These are phyloP conservation scores for Umbilicaria muhlenbergii DNA, from an alignment of 495 filamentous ascomycete species.

Conservation along the genomic window DNA sequence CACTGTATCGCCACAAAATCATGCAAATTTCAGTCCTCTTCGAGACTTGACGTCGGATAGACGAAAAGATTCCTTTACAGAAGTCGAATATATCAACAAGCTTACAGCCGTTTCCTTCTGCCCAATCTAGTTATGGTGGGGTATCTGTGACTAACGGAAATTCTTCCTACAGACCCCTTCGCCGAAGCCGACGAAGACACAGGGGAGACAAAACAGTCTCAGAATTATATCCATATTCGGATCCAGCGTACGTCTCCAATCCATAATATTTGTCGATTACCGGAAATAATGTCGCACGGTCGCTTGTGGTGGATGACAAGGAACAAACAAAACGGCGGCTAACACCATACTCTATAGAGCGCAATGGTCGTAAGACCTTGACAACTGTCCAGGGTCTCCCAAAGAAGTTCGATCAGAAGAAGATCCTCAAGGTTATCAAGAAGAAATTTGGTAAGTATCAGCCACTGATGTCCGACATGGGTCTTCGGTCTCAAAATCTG, in stretches of 20 bases:
- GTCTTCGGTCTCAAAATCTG: not conserved
- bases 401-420: constrained; percentile 97
- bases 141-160: not conserved
- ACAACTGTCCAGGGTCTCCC: constrained; percentile 97
- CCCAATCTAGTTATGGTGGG: not conserved
- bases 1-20: not conserved
- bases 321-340: not conserved
- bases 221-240: constrained; percentile 99
- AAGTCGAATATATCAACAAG: too few species aligned
- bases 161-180: constrained; percentile 73
- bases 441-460: constrained; percentile 81
- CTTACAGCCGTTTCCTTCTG: not conserved
- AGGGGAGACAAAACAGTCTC: constrained; percentile 80
- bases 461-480: constrained; percentile 6
- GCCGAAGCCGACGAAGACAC: constrained; percentile 99
- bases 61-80: too few species aligned
- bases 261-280: constrained; percentile 3
- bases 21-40: not conserved
- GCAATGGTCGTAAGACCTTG: constrained; percentile 99
- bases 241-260: constrained; percentile 75
- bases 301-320: not conserved
- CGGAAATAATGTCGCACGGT: constrained; percentile 12
- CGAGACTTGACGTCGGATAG: not conserved
- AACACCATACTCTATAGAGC: constrained; percentile 43
- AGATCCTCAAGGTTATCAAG: constrained; percentile 99